phyloP scores from a whole-genome alignment of 108 stramenopile species.

The Fistulifera pelliculosa region DNA sequence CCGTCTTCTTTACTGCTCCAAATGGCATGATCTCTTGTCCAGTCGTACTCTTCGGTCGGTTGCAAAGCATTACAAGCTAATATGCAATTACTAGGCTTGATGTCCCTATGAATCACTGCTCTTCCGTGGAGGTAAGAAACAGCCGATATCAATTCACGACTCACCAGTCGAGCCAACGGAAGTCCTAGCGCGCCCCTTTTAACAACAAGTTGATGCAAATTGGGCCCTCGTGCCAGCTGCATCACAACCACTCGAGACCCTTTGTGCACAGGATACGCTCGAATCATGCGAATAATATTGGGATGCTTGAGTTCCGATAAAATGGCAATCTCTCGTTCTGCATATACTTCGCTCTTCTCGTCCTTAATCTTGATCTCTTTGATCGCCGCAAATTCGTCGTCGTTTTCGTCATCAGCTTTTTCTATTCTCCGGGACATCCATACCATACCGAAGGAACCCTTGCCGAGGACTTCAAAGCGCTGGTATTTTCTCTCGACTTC shows the following conservation, averaged over 20 bases:
- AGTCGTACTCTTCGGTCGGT: slow-evolving; percentile 47
- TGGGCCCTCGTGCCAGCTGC: slow-evolving; percentile 64
- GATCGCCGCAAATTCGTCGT: slow-evolving; percentile 68
- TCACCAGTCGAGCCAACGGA: slow-evolving; percentile 47
- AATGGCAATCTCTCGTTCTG: slow-evolving; percentile 67
- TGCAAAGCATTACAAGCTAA: slow-evolving; percentile 38
- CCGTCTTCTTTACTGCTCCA: slow-evolving; percentile 62
- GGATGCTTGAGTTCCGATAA: slow-evolving; percentile 66
- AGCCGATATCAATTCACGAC: slow-evolving; percentile 62
- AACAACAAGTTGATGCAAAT: slow-evolving; percentile 55
- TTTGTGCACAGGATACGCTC: slow-evolving; percentile 39
- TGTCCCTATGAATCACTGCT: slow-evolving; percentile 81
- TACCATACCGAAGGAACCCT: slow-evolving; percentile 35
- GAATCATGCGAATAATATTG: slow-evolving; percentile 64
- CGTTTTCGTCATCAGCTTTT: slow-evolving; percentile 16
- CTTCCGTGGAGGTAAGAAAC: slow-evolving; percentile 76
- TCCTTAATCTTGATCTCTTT: slow-evolving; percentile 64
- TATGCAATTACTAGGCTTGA: slow-evolving; percentile 78
- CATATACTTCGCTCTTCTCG: slow-evolving; percentile 55
- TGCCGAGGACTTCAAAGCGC: slow-evolving; percentile 52
- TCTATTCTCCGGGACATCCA: slow-evolving; percentile 58
- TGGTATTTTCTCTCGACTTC: slow-evolving; percentile 60
- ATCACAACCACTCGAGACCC: slow-evolving; percentile 48
- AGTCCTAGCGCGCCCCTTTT: slow-evolving; percentile 72
- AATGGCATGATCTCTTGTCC: slow-evolving; percentile 42